A percentile compares a stretch with the other conserved stretches of the same genome.
Evolutionary conservation across 176 grass and related monocot genomes (phyloP).

Genomic region (Rhynchospora breviuscula): DNA sequence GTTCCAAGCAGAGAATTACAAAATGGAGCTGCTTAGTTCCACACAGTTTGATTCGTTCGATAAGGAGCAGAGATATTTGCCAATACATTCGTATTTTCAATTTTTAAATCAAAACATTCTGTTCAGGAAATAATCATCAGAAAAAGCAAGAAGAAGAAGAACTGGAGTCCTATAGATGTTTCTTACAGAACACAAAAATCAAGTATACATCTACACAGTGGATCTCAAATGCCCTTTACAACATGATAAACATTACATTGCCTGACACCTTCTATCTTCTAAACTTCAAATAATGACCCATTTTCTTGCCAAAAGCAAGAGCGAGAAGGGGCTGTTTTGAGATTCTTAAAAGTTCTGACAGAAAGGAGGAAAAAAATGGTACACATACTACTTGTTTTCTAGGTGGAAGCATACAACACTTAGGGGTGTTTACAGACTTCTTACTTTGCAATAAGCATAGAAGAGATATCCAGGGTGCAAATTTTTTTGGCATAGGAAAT

Average conservation of each 20-base stretch:
- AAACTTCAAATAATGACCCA: neutral
- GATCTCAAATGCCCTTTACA: neutral
- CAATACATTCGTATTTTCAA: too few species aligned
- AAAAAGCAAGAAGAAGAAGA: too few species aligned
- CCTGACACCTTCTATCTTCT: neutral
- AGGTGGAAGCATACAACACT: neutral
- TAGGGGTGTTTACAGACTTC: too few species aligned
- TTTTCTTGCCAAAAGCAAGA: neutral
- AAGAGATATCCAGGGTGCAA: neutral
- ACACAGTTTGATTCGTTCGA: too few species aligned
- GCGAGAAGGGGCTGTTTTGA: neutral
- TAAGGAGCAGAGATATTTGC: too few species aligned
- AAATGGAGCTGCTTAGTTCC: too few species aligned
- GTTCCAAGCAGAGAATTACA: too few species aligned
- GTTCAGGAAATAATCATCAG: too few species aligned
- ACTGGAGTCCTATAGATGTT: too few species aligned
- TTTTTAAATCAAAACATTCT: too few species aligned
- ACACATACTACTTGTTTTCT: neutral
- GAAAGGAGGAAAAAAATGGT: neutral
- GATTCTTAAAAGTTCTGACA: neutral
- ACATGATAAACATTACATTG: neutral
- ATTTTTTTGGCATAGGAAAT: neutral
- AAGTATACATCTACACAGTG: neutral
- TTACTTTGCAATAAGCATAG: neutral
- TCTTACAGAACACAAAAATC: neutral